Evolutionary conservation across 345 rosid genomes (phyloP).

Genomic region (Brassica rapa): DNA sequence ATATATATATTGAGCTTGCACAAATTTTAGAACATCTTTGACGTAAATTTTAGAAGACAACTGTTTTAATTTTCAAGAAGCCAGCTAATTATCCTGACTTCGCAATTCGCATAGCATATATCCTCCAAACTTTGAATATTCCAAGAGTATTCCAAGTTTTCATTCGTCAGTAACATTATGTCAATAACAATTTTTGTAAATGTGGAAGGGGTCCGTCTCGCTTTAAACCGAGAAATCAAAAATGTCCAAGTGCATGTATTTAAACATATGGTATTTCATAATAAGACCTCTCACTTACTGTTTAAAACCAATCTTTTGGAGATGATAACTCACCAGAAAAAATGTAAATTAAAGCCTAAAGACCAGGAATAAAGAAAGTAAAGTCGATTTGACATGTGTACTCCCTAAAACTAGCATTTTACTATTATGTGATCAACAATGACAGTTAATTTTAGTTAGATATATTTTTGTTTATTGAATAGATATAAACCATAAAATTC

Average conservation of each 20-base stretch:
- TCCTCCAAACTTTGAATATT: constrained; percentile 43
- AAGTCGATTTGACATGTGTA: constrained; percentile 38
- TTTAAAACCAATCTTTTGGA: constrained; percentile 27
- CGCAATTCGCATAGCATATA: constrained; percentile 27
- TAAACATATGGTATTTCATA: constrained; percentile 11
- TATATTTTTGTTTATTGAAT: not conserved
- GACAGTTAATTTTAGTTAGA: not conserved
- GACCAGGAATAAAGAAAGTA: constrained; percentile 44
- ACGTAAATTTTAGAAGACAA: constrained; percentile 25
- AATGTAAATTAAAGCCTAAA: constrained; percentile 37
- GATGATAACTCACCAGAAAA: constrained; percentile 19
- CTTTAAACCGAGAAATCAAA: constrained; percentile 33
- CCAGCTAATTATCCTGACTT: constrained; percentile 37
- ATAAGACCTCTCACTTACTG: constrained; percentile 7
- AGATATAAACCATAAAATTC: not conserved
- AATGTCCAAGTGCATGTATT: constrained; percentile 27
- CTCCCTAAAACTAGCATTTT: constrained; percentile 6
- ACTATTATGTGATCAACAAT: not conserved
- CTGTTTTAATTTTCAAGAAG: constrained; percentile 22
- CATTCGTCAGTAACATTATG: constrained; percentile 13
- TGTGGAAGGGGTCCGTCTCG: constrained; percentile 41
- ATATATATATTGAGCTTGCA: not conserved
- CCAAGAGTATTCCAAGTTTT: constrained; percentile 36
- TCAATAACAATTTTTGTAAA: constrained; percentile 22
- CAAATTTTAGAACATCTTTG: not conserved